Evolutionary conservation across 2,329 filamentous ascomycete species (phyloP), one percentile per base, ranked within the genome.

Genomic region (Cladophialophora exuberans): DNA sequence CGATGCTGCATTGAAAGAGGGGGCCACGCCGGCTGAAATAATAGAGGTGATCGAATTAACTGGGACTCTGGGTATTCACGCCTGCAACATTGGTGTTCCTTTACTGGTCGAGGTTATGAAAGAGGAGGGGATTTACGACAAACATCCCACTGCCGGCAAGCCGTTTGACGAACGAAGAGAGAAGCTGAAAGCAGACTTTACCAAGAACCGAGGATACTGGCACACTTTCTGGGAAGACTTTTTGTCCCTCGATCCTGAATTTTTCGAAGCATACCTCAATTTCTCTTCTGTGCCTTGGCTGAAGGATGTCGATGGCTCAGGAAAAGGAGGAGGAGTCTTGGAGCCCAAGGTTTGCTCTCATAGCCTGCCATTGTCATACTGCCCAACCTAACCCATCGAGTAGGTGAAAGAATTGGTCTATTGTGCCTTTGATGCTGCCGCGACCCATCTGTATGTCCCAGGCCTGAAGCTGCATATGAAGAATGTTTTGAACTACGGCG

Each of bases 391-490:
- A 51, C 47, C 10, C 17, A 28, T 11, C 11, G 22, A 3, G 9
- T 30, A 52, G 56, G 46, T 72, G 45, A 79, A 77, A 63, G 76
- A 79, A 60, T 61, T 79, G 17, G 69, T 79, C 5, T 78, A 77
- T 57, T 78, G 75, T 54, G 77, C 76, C 1, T 77, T 79, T 54
- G 77, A 79, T 62, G 65, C 66, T 18, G 75, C 76, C 13, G 69
- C 74, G 5, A 80, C 77, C 11, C 77, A 79, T 62, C 67, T 79
- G 17, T 79, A 78, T 49, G 65, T 69, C 4, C 73, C 74, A 0
- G 77, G 76, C 0, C 60, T 78, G 39, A 79, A 78, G 55, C 57
- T 78, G 22, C 77, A 79, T 60, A 78, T 79, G 69, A 71, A 70
- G 52, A 79, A 79, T 58, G 76, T 76, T 20, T 62, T 79, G 4